Evolutionary conservation across 805 yeast species (phyloP).

Genomic region (Lachancea mirantina): DNA sequence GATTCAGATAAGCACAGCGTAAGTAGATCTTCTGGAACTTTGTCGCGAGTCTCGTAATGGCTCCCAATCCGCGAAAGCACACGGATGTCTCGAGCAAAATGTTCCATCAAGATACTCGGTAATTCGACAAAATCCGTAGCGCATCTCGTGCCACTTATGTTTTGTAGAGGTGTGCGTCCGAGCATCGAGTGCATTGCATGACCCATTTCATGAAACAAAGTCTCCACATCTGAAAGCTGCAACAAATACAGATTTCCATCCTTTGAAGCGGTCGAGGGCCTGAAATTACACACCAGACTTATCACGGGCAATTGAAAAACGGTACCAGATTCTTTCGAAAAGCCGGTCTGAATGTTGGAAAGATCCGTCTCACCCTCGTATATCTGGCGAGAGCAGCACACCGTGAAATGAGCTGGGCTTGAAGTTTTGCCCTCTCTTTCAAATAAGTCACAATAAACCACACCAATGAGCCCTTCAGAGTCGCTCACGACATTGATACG

Average conservation of each 20-base stretch:
- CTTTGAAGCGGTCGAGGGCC: conserved; percentile 32
- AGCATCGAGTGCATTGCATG: conserved; percentile 98
- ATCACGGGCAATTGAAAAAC: conserved; percentile 81
- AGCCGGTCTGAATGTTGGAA: conserved; percentile 31
- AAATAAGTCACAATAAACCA: conserved; percentile 82
- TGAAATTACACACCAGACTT: conserved; percentile 80
- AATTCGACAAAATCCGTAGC: conserved; percentile 94
- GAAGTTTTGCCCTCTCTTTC: conserved; percentile 68
- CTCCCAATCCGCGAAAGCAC: conserved; percentile 67
- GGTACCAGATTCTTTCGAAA: conserved; percentile 33
- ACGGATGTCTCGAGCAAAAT: conserved; percentile 74
- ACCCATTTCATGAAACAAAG: conserved; percentile 97
- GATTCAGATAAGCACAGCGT: conserved; percentile 45
- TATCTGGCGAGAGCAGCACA: conserved; percentile 84
- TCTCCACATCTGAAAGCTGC: conserved; percentile 75
- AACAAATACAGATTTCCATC: conserved; percentile 48
- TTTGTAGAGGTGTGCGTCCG: conserved; percentile 84
- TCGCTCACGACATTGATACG: conserved; percentile 70
- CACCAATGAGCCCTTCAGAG: conserved; percentile 58
- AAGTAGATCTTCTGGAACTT: conserved; percentile 46
- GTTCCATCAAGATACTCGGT: conserved; percentile 95
- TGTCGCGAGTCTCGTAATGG: conserved; percentile 57
- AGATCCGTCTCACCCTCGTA: conserved; percentile 45
- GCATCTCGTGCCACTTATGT: conserved; percentile 91
- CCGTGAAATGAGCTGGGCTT: conserved; percentile 92